Evolutionary conservation across 2,329 filamentous ascomycete genomes (phyloP).

Genomic region (Cladosporium sp.): DNA sequence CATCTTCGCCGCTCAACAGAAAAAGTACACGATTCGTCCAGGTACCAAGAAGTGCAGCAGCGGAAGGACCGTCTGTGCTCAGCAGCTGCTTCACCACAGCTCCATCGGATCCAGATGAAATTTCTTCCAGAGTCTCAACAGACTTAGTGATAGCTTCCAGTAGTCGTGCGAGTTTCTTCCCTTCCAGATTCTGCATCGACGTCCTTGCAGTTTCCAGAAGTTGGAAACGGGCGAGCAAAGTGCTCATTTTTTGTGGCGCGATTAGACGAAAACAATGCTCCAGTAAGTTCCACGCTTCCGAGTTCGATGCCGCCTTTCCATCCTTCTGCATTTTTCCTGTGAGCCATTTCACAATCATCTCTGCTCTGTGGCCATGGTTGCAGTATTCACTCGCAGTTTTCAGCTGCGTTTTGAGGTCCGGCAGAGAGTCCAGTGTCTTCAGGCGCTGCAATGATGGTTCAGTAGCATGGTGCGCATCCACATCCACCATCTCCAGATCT

Average conservation of each 20-base stretch:
- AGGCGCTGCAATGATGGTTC: slow-evolving; percentile 34
- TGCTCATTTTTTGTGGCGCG: slow-evolving; percentile 64
- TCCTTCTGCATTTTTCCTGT: slow-evolving; percentile 54
- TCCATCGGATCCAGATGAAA: slow-evolving; percentile 18
- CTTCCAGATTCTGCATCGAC: neutral
- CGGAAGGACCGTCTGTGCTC: slow-evolving; percentile 16
- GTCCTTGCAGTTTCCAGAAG: neutral
- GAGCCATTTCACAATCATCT: slow-evolving; percentile 66
- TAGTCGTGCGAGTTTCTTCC: neutral
- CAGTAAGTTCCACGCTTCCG: slow-evolving; percentile 56
- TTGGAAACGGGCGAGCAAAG: slow-evolving; percentile 51
- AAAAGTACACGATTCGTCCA: slow-evolving; percentile 18
- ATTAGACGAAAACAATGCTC: slow-evolving; percentile 60
- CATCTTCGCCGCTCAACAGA: neutral
- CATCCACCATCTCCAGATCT: slow-evolving; percentile 5
- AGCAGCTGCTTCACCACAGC: slow-evolving; percentile 23
- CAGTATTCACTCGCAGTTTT: slow-evolving; percentile 26
- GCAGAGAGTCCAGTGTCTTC: slow-evolving; percentile 34
- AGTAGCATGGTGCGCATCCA: slow-evolving; percentile 25
- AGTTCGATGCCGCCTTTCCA: slow-evolving; percentile 39
- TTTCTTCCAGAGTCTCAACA: slow-evolving; percentile 6
- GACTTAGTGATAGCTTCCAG: neutral
- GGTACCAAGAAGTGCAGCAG: slow-evolving; percentile 22
- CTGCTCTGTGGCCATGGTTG: slow-evolving; percentile 33
- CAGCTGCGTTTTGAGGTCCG: slow-evolving; percentile 23